Conservation (phyloP, 257 asterid species). For the Knoxia roxburghii region DNA sequence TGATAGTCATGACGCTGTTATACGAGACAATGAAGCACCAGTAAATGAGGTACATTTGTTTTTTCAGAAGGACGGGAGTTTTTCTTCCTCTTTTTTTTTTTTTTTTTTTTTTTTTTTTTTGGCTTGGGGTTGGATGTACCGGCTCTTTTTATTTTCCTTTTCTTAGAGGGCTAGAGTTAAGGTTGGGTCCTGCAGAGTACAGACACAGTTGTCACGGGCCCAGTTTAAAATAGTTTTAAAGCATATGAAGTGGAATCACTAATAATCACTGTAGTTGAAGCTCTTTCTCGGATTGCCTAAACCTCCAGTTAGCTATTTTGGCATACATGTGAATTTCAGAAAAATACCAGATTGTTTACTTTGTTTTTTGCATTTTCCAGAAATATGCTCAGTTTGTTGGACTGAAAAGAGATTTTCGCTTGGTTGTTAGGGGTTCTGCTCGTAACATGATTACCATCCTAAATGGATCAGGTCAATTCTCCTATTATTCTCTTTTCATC, state of each 20-base stretch:
- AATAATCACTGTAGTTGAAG: not conserved
- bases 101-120: not conserved
- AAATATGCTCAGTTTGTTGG: slow-evolving; percentile 93
- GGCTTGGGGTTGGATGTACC: not conserved
- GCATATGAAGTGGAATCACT: not conserved
- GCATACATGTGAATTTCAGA: not conserved
- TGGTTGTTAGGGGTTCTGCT: slow-evolving; percentile 97
- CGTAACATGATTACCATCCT: slow-evolving; percentile 88
- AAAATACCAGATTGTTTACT: not conserved
- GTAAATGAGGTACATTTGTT: slow-evolving; percentile 61
- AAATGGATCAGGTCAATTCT: slow-evolving; percentile 76
- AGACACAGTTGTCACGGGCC: not conserved
- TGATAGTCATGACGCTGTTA: slow-evolving; percentile 91
- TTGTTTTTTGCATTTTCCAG: slow-evolving; percentile 36
- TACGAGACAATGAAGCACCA: slow-evolving; percentile 98
- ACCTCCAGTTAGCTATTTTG: not conserved
- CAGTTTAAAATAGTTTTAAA: not conserved
- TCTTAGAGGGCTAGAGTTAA: not conserved
- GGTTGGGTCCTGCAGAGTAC: not conserved
- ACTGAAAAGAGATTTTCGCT: slow-evolving; percentile 89
- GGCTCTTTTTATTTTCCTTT: not conserved
- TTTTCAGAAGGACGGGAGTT: not conserved
- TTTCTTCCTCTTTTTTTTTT: not conserved
- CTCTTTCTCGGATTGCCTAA: not conserved
- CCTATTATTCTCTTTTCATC: not conserved